Percentiles rank a stretch among this genome's conserved stretches.
These are phyloP conservation scores for Clonostachys byssicola DNA, from an alignment of 2,329 filamentous ascomycete genomes.

Conservation along the genomic window DNA sequence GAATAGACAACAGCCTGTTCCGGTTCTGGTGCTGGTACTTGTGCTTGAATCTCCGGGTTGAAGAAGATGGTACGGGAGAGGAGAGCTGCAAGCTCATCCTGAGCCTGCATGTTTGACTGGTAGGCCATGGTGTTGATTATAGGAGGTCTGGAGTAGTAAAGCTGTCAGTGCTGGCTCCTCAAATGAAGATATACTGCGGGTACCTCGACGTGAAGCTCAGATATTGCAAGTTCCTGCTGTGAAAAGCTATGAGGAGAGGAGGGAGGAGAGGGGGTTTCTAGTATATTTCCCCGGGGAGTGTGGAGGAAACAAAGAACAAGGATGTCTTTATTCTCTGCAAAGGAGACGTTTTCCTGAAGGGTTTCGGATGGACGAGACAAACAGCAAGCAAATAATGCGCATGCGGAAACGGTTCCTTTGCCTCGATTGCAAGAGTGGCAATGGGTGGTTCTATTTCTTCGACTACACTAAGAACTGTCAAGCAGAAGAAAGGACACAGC, in stretches of 20 bases:
- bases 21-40: conserved; percentile 22
- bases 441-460: too few species aligned
- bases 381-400: not conserved
- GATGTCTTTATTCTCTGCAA: not conserved
- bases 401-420: too few species aligned
- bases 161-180: not conserved
- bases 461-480: not conserved
- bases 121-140: conserved; percentile 29
- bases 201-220: not conserved
- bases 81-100: conserved; percentile 79
- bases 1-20: conserved; percentile 60
- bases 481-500: not conserved
- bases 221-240: not conserved
- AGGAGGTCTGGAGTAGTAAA: not conserved
- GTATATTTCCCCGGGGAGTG: not conserved
- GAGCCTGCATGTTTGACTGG: conserved; percentile 52
- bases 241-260: not conserved
- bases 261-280: not conserved
- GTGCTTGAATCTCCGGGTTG: conserved; percentile 28
- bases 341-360: not conserved
- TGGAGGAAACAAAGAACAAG: not conserved
- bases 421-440: too few species aligned
- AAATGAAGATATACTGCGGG: not conserved
- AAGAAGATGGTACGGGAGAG: conserved; percentile 75
- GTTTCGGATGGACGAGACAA: conserved; percentile 1